phyloP scores from a whole-genome alignment of 2,329 filamentous ascomycete species.

The Massarina eburnea region DNA sequence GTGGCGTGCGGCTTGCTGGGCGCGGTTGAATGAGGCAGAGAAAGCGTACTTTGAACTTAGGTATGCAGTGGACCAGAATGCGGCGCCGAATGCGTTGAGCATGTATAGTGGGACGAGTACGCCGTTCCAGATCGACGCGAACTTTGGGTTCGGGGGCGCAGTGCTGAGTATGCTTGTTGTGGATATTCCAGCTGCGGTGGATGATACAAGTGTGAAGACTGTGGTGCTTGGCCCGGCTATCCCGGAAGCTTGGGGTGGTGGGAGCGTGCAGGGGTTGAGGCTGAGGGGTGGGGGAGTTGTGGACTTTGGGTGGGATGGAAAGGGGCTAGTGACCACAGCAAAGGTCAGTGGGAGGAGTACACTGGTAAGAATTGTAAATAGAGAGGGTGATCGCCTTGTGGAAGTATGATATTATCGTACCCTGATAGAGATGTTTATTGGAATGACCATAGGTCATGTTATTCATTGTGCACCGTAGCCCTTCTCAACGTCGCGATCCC shows the following conservation, averaged over 20 bases:
- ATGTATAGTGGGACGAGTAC: constrained; percentile 52
- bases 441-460: neutral
- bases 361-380: constrained; percentile 16
- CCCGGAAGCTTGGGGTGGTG: constrained; percentile 47
- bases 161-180: constrained; percentile 56
- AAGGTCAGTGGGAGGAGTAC: neutral
- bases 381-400: constrained; percentile 5
- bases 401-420: neutral
- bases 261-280: constrained; percentile 48
- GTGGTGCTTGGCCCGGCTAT: constrained; percentile 54
- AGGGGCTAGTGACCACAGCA: constrained; percentile 35
- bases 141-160: constrained; percentile 59
- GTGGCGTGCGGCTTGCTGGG: constrained; percentile 61
- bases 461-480: neutral
- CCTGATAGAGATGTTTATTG: neutral
- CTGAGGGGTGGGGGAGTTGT: constrained; percentile 49
- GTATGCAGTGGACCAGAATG: constrained; percentile 54
- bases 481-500: neutral
- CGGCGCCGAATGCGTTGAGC: constrained; percentile 53
- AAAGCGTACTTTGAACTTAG: constrained; percentile 53
- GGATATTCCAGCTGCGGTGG: constrained; percentile 45
- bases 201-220: constrained; percentile 19
- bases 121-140: constrained; percentile 63
- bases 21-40: constrained; percentile 54
- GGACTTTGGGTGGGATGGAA: constrained; percentile 48